Evolutionary conservation across 2,329 filamentous ascomycete genomes (phyloP), one percentile per base, ranked within the genome.

Genomic region (Lasiodiplodia gonubiensis): DNA sequence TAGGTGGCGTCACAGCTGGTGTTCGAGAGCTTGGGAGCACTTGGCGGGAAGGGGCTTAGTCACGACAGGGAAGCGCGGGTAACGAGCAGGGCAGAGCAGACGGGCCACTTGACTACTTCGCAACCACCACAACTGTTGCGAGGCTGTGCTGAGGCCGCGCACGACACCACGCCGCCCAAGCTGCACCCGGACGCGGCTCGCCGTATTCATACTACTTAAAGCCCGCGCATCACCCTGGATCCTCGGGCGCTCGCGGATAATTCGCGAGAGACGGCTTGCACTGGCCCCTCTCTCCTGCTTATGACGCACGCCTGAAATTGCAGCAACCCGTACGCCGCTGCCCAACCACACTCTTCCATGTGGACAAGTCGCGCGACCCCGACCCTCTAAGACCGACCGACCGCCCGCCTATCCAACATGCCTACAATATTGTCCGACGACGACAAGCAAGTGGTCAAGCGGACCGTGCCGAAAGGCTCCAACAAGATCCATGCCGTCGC

Each of bases 401-500:
- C 25, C 65, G 23, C 14, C 48, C 49, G 12, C 64, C 68, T 66
- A 63, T 72, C 46, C 59, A 51, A 70, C 64, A 84, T 84, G 81
- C 86, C 86, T 68, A 88, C 87, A 21, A 88, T 97, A 71, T 88
- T 99, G 67, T 92, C 86, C 78, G 94, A 97, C 76, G 91, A 94
- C 75, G 95, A 99, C 84, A 97, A 97, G 86, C 92, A 96, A 82
- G 97, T 90, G 69, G 94, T 99, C 81, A 97, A 96, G 84, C 90
- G 95, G 78, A 91, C 90, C 73, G 92, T 99, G 66, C 94, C 95
- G 70, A 97, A 97, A 80, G 88, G 93, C 70, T 89, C 90, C 75
- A 99, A 98, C 88, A 98, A 98, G 85, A 98, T 99, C 80, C 92
- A 96, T 72, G 93, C 94, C 70, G 94, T 97, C 71, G 95, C 92